Base-by-base conservation (phyloP, 78 protist genomes). In the Paulinella micropora region DNA sequence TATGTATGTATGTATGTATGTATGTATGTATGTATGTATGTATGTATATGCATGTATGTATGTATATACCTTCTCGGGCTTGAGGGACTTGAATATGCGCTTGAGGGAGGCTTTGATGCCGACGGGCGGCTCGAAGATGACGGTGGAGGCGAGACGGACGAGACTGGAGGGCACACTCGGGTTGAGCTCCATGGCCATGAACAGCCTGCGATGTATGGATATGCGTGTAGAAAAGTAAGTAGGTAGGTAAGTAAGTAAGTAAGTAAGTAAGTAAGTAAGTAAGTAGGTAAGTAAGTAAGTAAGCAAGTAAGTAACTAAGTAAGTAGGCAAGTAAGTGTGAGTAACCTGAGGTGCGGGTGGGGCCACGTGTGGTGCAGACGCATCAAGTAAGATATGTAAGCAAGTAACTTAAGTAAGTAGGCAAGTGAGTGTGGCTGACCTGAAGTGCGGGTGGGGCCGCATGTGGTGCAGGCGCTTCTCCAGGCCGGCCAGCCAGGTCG, bases 81-180 rank as follows among this genome's bases (percentile, higher is more conserved):
- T n/a, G n/a, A 91, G 82, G 38, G 83, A 2, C 26, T 9, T 34
- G 37, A 94, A 79, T 0, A 94, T 91, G 37, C 92, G 93, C 84
- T 89, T 36, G 31, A 97, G 89, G 37, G 90, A 79, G 29, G 97
- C 95, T 86, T 90, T 87, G 39, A 97, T 90, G 35, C 98, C 99
- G 0, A 95, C 96, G 79, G 99, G 95, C 31, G 97, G 96, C 94
- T 98, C 98, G 83, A 92, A 95, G 31, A 94, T 88, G 83, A 96
- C 89, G 35, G 96, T 40, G 34, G 87, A 92, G 0, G 97, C 92
- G 91, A 79, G 34, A 67, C 96, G 93, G 39, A 98, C 84, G 34
- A 98, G 92, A 87, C 73, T 92, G 31, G 92, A 92, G 9, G 99
- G 98, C 1, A 97, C 84, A 32, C 69, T 83, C 29, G 98, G 95